A percentile compares a stretch with the other conserved stretches of the same genome.
Evolutionary conservation across 2,329 filamentous ascomycete genomes (phyloP).

Genomic region (Akanthomyces lecanii): DNA sequence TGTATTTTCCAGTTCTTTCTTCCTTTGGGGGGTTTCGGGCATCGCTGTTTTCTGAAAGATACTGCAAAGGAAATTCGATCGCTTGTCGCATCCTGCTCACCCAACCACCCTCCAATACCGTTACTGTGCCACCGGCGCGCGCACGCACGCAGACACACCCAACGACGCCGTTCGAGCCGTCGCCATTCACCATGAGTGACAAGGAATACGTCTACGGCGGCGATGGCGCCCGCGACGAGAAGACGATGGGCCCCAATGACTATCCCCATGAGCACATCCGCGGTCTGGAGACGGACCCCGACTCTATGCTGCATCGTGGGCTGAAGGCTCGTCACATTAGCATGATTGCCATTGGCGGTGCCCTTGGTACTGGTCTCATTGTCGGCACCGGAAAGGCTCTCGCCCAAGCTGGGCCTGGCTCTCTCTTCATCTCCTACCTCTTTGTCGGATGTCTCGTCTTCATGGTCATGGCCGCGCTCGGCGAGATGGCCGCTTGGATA

Average conservation of each 20-base stretch:
- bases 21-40: neutral
- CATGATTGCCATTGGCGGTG: conserved; percentile 68
- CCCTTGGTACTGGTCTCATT: conserved; percentile 70
- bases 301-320: conserved; percentile 47
- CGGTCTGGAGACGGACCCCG: conserved; percentile 46
- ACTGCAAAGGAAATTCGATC: neutral
- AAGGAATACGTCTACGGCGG: conserved; percentile 9
- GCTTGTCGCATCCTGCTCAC: too few relatives aligned
- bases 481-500: conserved; percentile 82
- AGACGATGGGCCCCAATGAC: conserved; percentile 19
- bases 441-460: conserved; percentile 70
- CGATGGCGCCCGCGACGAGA: conserved; percentile 5
- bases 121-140: neutral
- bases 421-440: conserved; percentile 68
- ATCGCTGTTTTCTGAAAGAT: neutral
- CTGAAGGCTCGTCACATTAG: conserved; percentile 53
- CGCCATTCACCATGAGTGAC: conserved; percentile 15
- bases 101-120: neutral
- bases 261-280: conserved; percentile 35
- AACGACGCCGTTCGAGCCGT: neutral
- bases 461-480: conserved; percentile 75
- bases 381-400: conserved; percentile 60
- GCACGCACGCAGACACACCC: neutral
- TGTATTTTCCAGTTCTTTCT: neutral
- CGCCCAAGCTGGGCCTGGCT: conserved; percentile 54